Evolutionary conservation across 1,139 yeast species (phyloP), one percentile per base, ranked within the genome.

Genomic region (Geotrichum europaeum): DNA sequence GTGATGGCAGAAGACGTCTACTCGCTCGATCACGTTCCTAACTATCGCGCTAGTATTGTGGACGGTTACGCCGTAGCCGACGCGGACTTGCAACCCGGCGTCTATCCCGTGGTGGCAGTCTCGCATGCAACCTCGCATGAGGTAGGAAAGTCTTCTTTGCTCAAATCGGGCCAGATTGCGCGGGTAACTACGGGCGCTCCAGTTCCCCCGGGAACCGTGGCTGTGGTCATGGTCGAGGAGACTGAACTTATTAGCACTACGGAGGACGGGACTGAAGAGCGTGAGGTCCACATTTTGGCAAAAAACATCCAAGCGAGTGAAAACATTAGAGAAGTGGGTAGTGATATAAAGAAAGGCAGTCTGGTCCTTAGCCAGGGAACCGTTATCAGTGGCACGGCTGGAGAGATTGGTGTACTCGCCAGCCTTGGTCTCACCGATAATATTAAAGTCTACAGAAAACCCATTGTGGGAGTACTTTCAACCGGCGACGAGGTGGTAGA

Each of bases 151-250:
- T 24, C 25, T 24, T 24, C 24, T 18, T 15, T 63, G 4, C 66
- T 72, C 18, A 60, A 63, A 4, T 20, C 18, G 9, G 79, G 79
- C 1, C 64, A 72, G 2, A 74, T 79, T 53, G 76, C 78, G 1
- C 70, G 84, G 55, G 73, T 81, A 49, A 81, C 84, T 1, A 81
- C 84, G 0, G 84, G 84, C 5, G 84, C 84, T 0, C 83, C 83
- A 1, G 72, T 81, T 1, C 84, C 84, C 0, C 69, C 69, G 4
- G 83, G 83, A 0, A 78, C 83, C 0, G 76, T 77, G 40, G 81
- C 83, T 0, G 81, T 81, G n/a, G 76, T 81, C 12, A 80, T 81
- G 69, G 84, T 81, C 1, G 84, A 81, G 65, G 82, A 80, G 63
- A 80, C 84, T 0, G 65, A 63, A 15, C 64, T 81, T 6, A 70